Percentiles rank a stretch among this genome's conserved stretches.
phyloP scores from a whole-genome alignment of 306 rosid genomes.

The Albizia julibrissin region DNA sequence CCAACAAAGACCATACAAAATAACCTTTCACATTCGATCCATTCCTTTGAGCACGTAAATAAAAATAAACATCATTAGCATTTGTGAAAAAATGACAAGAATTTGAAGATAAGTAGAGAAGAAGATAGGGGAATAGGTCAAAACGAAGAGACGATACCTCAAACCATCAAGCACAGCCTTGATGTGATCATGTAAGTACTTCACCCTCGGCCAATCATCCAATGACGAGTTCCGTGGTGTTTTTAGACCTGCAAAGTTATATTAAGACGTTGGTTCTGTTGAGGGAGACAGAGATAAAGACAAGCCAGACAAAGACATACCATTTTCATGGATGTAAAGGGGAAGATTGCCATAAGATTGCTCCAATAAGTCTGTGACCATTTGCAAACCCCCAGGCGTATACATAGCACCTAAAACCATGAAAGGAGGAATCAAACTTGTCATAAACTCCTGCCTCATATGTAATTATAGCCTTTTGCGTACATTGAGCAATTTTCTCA shows the following conservation, averaged over 20 bases:
- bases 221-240: conserved; percentile 46
- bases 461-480: background rate
- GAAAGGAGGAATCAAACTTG: background rate
- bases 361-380: background rate
- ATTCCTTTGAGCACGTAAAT: conserved; percentile 17
- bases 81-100: background rate
- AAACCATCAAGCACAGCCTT: background rate
- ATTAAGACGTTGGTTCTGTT: background rate
- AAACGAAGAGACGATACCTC: background rate
- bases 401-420: background rate
- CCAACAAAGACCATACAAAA: conserved; percentile 34
- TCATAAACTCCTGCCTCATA: background rate
- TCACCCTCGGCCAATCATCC: conserved; percentile 50
- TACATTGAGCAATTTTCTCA: background rate
- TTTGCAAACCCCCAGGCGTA: conserved; percentile 18
- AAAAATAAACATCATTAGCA: background rate
- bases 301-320: background rate
- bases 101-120: background rate
- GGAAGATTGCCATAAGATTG: conserved; percentile 3
- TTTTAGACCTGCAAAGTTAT: conserved; percentile 39
- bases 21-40: conserved; percentile 33
- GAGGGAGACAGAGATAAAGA: background rate
- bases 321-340: background rate
- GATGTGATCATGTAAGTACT: conserved; percentile 42
- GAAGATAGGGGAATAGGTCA: background rate